These are phyloP conservation scores for Theileria parva DNA, from an alignment of 169 alveolate genomes.

Conservation along the genomic window DNA sequence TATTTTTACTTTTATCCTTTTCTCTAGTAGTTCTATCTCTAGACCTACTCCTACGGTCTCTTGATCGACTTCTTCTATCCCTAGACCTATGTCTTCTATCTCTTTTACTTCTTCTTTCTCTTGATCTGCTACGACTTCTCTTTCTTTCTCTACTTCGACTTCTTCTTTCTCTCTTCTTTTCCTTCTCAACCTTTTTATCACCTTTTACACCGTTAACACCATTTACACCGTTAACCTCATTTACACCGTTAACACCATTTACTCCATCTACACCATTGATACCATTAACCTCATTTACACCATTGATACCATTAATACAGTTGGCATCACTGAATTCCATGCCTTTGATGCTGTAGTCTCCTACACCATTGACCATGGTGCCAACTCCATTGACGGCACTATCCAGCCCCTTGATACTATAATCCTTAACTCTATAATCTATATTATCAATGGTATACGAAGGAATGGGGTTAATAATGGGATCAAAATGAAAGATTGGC, in stretches of 20 bases:
- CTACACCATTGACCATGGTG: too few species aligned
- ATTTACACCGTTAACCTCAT: not conserved
- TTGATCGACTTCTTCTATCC: not conserved
- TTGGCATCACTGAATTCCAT: too few species aligned
- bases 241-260: not conserved
- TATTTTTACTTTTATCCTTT: not conserved
- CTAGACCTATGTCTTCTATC: not conserved
- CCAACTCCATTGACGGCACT: too few species aligned
- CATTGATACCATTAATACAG: not conserved
- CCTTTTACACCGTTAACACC: constrained; percentile 4
- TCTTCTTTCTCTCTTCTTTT: constrained; percentile 9
- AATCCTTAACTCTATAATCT: constrained; percentile 30
- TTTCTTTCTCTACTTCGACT: not conserved
- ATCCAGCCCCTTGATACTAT: constrained; percentile 8
- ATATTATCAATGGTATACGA: constrained; percentile 84
- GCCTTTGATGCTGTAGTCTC: too few species aligned
- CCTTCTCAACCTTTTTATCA: not conserved
- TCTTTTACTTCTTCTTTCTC: not conserved
- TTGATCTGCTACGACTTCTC: not conserved
- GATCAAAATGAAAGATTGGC: constrained; percentile 95
- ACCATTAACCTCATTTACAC: not conserved
- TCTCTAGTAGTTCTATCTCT: not conserved
- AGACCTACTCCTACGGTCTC: not conserved
- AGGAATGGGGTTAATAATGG: constrained; percentile 96
- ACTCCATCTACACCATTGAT: not conserved